Percentiles rank a stretch among this genome's conserved stretches.
Conservation (phyloP, 2,329 filamentous ascomycete genomes). For the Fusarium floridanum region DNA sequence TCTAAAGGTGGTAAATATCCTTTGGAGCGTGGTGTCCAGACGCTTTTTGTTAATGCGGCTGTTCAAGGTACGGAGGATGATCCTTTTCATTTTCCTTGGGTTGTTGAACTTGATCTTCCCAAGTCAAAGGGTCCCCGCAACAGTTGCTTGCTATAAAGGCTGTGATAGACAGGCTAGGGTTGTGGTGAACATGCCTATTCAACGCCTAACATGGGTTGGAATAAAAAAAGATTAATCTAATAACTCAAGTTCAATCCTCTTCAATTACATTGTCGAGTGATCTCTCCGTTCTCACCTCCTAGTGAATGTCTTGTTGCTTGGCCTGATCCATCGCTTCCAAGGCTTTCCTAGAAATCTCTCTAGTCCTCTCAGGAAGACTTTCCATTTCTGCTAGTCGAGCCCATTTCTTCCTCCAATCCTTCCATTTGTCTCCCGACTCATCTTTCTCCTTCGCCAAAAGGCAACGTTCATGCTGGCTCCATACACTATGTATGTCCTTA, state of each 20-base stretch:
- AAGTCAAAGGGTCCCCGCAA: neutral
- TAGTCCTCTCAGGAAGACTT: neutral
- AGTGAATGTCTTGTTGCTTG: neutral
- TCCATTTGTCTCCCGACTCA: neutral
- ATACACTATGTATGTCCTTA: neutral
- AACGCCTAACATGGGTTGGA: neutral
- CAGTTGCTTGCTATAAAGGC: neutral
- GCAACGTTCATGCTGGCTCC: neutral
- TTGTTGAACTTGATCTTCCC: conserved; percentile 33
- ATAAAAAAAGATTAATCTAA: neutral
- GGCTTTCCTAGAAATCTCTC: neutral
- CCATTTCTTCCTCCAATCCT: conserved; percentile 22
- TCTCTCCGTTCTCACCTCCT: neutral
- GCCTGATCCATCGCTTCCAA: conserved; percentile 10
- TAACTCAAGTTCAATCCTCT: neutral
- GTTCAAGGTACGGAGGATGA: conserved; percentile 5
- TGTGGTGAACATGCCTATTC: neutral
- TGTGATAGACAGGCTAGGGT: no score
- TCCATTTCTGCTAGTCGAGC: neutral
- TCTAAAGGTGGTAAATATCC: neutral
- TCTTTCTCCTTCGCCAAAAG: neutral
- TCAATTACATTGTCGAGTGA: neutral
- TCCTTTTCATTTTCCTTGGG: conserved; percentile 26
- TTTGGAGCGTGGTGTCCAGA: conserved; percentile 10
- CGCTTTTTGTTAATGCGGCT: conserved; percentile 42